Evolutionary conservation across 1,139 yeast species (phyloP), one percentile per base, ranked within the genome.

Genomic region (Blastobotrys niveus): DNA sequence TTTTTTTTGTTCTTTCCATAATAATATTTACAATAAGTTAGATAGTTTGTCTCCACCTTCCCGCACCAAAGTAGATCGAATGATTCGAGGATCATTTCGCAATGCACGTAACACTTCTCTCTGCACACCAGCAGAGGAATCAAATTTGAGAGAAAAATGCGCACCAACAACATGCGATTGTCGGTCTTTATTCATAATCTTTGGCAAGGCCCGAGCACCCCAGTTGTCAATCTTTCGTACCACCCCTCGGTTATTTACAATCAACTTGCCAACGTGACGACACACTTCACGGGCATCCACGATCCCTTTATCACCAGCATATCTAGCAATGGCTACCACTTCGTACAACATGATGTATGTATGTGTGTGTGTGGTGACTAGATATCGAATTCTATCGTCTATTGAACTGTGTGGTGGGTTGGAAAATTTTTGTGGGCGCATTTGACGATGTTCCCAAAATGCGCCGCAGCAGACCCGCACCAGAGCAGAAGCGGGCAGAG

Each of bases 161-260:
- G 82, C 82, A 2, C 96, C 97, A 62, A 86, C 89, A 62, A 86
- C 85, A 63, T 89, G 95, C 52, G 80, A 75, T 62, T 88, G 95
- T 62, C 89, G 94, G 60, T 87, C 88, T 62, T 85, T 86, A 56
- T 81, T 79, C 66, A 86, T 75, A 52, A 89, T 77, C 55, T 79
- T 81, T 15, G 97, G 96, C 47, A 91, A 74, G 32, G 80, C 80
- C 50, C 77, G 76, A 40, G 81, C 76, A 1, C 96, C 96, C 65
- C 88, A 68, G 53, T 89, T 82, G 44, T 84, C 77, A 43, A 89
- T 77, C 52, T 79, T 81, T 62, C 97, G 77, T 37, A 91, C 79
- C 15, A 91, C 88, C 42, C 98, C 98, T 73, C 96, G 85, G 65
- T 91, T 88, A 52, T 81, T 78, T 50, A 91, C 76, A 36, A 91